Evolutionary conservation across 805 yeast species (phyloP), one percentile per base, ranked within the genome.

Genomic region (Scheffersomyces stipitis): DNA sequence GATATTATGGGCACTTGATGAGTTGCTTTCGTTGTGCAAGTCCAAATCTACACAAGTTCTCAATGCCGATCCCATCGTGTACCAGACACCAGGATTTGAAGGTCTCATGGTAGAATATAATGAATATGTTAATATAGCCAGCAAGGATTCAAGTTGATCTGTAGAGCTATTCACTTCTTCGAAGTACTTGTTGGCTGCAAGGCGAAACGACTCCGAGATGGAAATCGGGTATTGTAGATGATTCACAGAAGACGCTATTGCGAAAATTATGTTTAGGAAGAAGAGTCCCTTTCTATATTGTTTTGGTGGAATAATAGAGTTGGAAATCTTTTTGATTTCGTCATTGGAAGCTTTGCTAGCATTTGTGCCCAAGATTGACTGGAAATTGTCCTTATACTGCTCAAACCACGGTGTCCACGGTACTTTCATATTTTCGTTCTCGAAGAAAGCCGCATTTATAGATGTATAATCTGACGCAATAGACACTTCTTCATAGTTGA

Each of bases 81-180:
- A 86, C 97, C 97, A 89, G n/a, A 86, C 87, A 3, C 96, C 93
- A 0, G 96, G 96, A 10, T 78, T 77, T 1, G 91, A 81, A 0
- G 96, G 96, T 39, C 96, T 72, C 96, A 89, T 87, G 23, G 83
- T 71, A 1, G 95, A 79, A 54, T 84, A 89, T 4, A 82, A 54
- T 0, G 91, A 78, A 28, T 85, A 62, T 10, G 86, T 64, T 13
- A 89, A 55, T 10, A 86, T 65, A 0, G 90, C 89, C 52, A 85
- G 91, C 3, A 89, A 58, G 1, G 84, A 72, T 48, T 86, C 95
- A 26, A 87, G 61, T 30, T 83, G 71, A 48, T 87, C 85, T 4
- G 23, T 9, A 1, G 86, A 71, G 4, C 70, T 56, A 53, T 79
- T 78, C 1, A 83, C 76, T 1, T 76, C 65, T 40, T 83, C 81